phyloP scores from a whole-genome alignment of 192 early-diverging fungal species.

The Ambispora gerdemannii region DNA sequence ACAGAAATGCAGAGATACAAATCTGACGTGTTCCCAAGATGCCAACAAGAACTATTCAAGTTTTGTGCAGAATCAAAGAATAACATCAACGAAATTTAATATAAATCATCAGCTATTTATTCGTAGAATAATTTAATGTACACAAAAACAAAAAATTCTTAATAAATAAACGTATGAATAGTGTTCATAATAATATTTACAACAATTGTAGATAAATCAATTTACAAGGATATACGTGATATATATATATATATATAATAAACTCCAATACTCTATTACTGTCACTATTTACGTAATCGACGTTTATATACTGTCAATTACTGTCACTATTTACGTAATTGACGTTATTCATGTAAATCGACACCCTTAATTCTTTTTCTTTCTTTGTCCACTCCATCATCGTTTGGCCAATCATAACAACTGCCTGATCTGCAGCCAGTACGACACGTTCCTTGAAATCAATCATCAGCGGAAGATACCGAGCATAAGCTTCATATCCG shows the following conservation, averaged over 20 bases:
- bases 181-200: too few relatives aligned
- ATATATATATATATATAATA: too few relatives aligned
- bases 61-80: background rate
- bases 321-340: too few relatives aligned
- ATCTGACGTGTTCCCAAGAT: slow-evolving; percentile 31
- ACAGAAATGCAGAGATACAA: slow-evolving; percentile 49
- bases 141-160: too few relatives aligned
- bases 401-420: slow-evolving; percentile 4
- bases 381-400: slow-evolving; percentile 28
- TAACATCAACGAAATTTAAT: background rate
- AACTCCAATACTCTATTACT: too few relatives aligned
- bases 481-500: background rate
- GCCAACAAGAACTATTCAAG: slow-evolving; percentile 22
- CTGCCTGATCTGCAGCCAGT: background rate
- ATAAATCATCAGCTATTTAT: too few relatives aligned
- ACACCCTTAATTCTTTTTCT: slow-evolving; percentile 14
- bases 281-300: too few relatives aligned
- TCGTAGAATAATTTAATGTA: too few relatives aligned
- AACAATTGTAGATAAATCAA: too few relatives aligned
- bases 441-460: background rate
- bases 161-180: too few relatives aligned
- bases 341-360: background rate
- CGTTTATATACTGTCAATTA: too few relatives aligned
- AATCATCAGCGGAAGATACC: background rate
- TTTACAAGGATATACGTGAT: too few relatives aligned